These are phyloP conservation scores for Centrapalus pauciflorus DNA, from an alignment of 129 eudicot genomes.

Conservation along the genomic window DNA sequence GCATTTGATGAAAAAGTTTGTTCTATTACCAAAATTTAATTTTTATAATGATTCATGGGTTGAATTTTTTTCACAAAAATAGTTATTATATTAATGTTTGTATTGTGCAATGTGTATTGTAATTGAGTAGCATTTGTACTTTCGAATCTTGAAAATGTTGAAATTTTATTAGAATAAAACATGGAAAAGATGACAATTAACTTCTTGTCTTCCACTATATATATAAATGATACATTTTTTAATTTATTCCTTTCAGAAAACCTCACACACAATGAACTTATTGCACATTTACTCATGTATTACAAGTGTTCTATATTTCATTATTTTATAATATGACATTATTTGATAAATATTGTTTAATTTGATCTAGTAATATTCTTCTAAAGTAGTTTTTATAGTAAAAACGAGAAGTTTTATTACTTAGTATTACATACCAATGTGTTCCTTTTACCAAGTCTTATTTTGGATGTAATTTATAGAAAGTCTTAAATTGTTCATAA, in stretches of 20 bases:
- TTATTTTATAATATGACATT: no score
- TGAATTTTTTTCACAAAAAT: not conserved
- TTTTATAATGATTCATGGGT: conserved; percentile 11
- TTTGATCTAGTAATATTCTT: no score
- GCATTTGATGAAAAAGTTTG: conserved; percentile 13
- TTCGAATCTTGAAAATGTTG: not conserved
- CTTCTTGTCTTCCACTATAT: conserved; percentile 28
- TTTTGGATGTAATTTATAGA: not conserved
- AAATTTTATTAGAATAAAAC: conserved; percentile 7
- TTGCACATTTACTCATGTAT: conserved; percentile 15
- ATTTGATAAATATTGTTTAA: no score
- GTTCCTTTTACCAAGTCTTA: not conserved
- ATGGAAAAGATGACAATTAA: conserved; percentile 29
- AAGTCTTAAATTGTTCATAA: no score
- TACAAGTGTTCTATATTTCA: no score
- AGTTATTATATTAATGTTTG: not conserved
- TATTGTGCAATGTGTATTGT: not conserved
- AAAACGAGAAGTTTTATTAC: no score
- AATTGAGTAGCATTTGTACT: conserved; percentile 7
- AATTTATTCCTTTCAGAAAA: not conserved
- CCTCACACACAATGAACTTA: not conserved
- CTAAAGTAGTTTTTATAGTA: no score
- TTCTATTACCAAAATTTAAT: not conserved
- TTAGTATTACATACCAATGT: no score
- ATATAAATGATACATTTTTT: conserved; percentile 3